phyloP scores from a whole-genome alignment of 352 stramenopile species.

The Phytophthora cryptogea region DNA sequence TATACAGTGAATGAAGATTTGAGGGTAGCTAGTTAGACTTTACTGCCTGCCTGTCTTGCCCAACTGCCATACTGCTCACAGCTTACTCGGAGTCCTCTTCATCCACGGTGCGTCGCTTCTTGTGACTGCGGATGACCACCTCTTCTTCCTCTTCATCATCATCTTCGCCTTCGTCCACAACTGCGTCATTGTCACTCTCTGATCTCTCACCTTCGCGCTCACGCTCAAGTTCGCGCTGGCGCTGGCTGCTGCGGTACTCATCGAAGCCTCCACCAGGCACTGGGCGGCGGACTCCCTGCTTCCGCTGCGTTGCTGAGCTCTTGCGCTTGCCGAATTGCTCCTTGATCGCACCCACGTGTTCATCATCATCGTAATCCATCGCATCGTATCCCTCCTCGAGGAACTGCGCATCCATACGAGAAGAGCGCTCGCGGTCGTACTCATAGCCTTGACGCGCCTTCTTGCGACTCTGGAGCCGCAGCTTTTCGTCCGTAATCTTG shows the following conservation, averaged over 20 bases:
- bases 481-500: conserved; percentile 86
- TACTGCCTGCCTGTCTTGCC: conserved; percentile 1
- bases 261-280: conserved; percentile 76
- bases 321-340: conserved; percentile 79
- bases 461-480: conserved; percentile 86
- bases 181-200: conserved; percentile 65
- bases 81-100: conserved; percentile 83
- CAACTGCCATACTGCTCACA: conserved; percentile 2
- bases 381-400: conserved; percentile 79
- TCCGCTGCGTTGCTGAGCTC: conserved; percentile 27
- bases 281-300: conserved; percentile 43
- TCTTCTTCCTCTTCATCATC: conserved; percentile 82
- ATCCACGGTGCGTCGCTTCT: conserved; percentile 84
- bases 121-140: conserved; percentile 67
- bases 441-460: conserved; percentile 85
- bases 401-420: conserved; percentile 85
- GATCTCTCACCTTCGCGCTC: conserved; percentile 65
- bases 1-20: conserved; percentile 9
- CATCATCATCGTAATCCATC: conserved; percentile 83
- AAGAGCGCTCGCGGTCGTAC: conserved; percentile 70
- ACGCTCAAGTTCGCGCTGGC: conserved; percentile 38
- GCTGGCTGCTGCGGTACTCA: conserved; percentile 71
- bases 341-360: conserved; percentile 85
- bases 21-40: conserved; percentile 7
- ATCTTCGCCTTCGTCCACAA: conserved; percentile 60